Percentiles rank a stretch among this genome's conserved stretches.
Conservation (phyloP, 31 red algal genomes). For the Bonnemaisonia californica region DNA sequence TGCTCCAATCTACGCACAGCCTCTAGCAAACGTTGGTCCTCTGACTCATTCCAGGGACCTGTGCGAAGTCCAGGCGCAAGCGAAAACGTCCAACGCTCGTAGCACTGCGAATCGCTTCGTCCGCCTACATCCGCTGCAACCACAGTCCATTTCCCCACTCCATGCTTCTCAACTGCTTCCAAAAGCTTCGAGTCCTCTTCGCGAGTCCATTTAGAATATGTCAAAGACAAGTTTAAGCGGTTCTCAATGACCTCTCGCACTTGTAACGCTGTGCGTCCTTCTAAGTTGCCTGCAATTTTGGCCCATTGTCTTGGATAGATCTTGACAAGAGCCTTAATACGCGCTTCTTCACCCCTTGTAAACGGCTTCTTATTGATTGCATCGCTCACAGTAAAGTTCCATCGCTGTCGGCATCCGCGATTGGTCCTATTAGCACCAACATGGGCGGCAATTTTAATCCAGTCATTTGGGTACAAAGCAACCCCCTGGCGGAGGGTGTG, state of each 20-base stretch:
- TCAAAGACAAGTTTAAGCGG: background rate
- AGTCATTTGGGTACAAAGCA: background rate
- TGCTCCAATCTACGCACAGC: background rate
- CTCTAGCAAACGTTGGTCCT: background rate
- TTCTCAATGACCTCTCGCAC: constrained; percentile 5
- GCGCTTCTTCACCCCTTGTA: background rate
- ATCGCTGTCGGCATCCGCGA: constrained; percentile 27
- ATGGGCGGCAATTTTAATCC: background rate
- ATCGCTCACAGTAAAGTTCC: background rate
- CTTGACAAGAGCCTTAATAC: background rate
- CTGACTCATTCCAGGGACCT: background rate
- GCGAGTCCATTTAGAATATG: background rate
- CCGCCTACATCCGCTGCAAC: background rate
- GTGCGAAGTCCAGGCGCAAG: background rate
- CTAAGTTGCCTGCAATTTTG: background rate
- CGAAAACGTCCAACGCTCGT: constrained; percentile 18
- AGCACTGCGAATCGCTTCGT: constrained; percentile 9
- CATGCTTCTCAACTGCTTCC: constrained; percentile 1
- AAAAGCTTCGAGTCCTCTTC: constrained; percentile 3
- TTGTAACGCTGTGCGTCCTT: constrained; percentile 2
- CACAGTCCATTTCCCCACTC: constrained; percentile 12
- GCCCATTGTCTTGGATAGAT: constrained; percentile 16
- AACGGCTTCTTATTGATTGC: background rate
- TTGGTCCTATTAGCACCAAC: constrained; percentile 25
- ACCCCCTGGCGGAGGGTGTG: background rate